Evolutionary conservation across 2,329 filamentous ascomycete species (phyloP).

Genomic region (Pestalotiopsis sp.): DNA sequence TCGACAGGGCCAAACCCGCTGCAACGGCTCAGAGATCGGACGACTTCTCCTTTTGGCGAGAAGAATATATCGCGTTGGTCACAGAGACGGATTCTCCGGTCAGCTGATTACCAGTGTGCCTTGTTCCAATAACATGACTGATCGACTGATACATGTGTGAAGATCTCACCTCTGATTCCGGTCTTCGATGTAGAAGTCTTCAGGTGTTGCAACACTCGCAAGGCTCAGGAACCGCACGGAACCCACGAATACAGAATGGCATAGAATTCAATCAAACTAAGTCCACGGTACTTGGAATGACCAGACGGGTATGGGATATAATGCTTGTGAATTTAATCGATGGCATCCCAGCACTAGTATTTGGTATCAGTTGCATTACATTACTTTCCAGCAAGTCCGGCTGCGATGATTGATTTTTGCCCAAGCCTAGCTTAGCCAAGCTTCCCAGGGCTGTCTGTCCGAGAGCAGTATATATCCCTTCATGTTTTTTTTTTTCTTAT

Average conservation of each 20-base stretch:
- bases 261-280: no score
- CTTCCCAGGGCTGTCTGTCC: background rate
- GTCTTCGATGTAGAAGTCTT: no score
- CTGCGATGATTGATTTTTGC: background rate
- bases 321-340: background rate
- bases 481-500: background rate
- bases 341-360: constrained; percentile 3
- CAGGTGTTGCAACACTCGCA: no score
- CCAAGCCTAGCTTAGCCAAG: constrained; percentile 3
- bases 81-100: background rate
- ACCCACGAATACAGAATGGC: no score
- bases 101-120: background rate
- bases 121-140: background rate
- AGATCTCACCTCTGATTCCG: no score
- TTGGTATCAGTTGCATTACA: constrained; percentile 14
- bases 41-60: background rate
- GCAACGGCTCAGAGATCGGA: background rate
- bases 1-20: background rate
- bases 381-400: constrained; percentile 7
- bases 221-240: no score
- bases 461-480: constrained; percentile 2
- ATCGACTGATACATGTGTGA: no score
- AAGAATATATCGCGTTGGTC: background rate
- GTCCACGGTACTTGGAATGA: background rate
- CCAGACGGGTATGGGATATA: background rate